Base-by-base conservation (phyloP, 2,329 filamentous ascomycete genomes). In the Trichoderma koningiopsis region DNA sequence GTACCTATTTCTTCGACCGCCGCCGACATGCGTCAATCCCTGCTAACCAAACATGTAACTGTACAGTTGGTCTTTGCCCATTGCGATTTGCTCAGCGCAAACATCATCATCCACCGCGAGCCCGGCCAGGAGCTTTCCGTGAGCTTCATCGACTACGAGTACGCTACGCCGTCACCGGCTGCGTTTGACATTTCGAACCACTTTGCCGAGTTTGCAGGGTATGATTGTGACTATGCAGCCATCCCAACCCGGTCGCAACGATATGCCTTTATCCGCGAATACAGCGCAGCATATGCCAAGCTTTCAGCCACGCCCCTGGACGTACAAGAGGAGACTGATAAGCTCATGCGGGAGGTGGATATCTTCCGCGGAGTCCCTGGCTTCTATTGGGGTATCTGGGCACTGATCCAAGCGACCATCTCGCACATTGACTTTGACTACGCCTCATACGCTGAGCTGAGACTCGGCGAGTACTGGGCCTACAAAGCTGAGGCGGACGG, bases 381-480 rank as follows among this genome's bases (percentile, higher is more conserved):
- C 8, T 93, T 99, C 77, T 89, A 87, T 79, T 93, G 91, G 94
- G 96, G 96, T 29, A 93, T 97, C 69, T 99, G 96, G 96, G 92
- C 94, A 8, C 83, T 96, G 72, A 98, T 99, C 73, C 96, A 99
- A 83, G 92, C 94, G 2, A 92, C 89, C 67, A 98, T 99, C 73
- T 97, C 93, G 13, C 88, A 95, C 72, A 99, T 99, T 75, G 92
- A 97, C 77, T 99, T 99, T 77, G 94, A 99, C 81, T 99, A 99
- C 78, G 92, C 93, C 55, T 88, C 87, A 10, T 99, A 98, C 78
- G 95, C 96, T 13, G 93, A 97, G 79, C 81, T 91, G 19, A 86
- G 96, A 68, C 83, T 99, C 6, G 90, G 92, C 62, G 96, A 98
- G 82, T 98, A 97, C 81, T 97, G 91, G 87, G 93, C 91, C 4